phyloP scores from a whole-genome alignment of 2,329 filamentous ascomycete species.

The Alternaria sp. region DNA sequence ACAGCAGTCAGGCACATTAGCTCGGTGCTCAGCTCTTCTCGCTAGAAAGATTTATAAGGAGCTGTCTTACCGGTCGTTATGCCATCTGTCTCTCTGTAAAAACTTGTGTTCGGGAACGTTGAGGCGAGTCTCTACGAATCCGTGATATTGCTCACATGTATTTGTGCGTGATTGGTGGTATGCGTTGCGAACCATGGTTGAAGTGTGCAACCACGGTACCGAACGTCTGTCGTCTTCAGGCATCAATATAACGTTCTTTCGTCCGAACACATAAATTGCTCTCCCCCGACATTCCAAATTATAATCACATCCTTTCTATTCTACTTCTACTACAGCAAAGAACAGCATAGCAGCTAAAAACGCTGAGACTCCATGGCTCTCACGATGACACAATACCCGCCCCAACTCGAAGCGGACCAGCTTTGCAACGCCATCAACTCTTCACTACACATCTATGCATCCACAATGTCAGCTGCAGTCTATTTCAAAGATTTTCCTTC shows the following conservation, averaged over 20 bases:
- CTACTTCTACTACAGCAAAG: neutral
- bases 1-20: too few species aligned
- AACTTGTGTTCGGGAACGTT: neutral
- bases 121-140: neutral
- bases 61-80: too few species aligned
- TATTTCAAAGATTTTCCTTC: slow-evolving; percentile 1
- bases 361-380: slow-evolving; percentile 1
- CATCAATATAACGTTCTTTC: neutral
- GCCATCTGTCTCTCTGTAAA: too few species aligned
- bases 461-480: neutral
- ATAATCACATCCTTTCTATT: neutral
- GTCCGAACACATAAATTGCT: neutral
- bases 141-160: neutral
- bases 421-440: neutral
- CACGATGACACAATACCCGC: neutral
- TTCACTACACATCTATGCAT: neutral
- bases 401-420: neutral
- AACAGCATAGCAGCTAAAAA: neutral
- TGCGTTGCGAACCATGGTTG: neutral
- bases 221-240: neutral
- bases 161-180: slow-evolving; percentile 1
- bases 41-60: too few species aligned
- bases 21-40: too few species aligned
- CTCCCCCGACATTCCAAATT: neutral
- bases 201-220: slow-evolving; percentile 1